These are phyloP conservation scores for Mycena vitilis DNA, from an alignment of 768 basidiomycete genomes.

Conservation along the genomic window DNA sequence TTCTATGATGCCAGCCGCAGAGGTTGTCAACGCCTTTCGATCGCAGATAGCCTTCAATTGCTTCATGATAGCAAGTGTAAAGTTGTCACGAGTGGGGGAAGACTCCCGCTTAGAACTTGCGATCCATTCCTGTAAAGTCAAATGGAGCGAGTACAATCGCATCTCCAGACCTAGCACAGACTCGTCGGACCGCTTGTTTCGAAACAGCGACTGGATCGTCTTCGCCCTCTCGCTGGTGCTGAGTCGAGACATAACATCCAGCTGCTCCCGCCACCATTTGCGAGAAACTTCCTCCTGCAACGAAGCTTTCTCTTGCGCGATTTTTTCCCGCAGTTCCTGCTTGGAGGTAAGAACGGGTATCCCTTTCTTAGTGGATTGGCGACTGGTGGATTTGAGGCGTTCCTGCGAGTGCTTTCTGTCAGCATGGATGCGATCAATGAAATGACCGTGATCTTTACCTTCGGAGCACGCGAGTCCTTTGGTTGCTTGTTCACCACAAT, in stretches of 20 bases:
- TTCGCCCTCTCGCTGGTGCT: slow-evolving; percentile 47
- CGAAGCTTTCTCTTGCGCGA: slow-evolving; percentile 57
- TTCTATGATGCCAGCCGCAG: slow-evolving; percentile 50
- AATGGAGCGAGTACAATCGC: slow-evolving; percentile 63
- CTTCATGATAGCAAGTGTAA: slow-evolving; percentile 59
- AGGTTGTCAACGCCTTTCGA: slow-evolving; percentile 48
- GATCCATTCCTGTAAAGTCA: slow-evolving; percentile 65
- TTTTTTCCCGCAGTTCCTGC: slow-evolving; percentile 57
- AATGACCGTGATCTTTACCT: slow-evolving; percentile 2
- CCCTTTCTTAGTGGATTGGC: slow-evolving; percentile 16
- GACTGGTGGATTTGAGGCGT: background rate
- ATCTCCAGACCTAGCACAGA: slow-evolving; percentile 62
- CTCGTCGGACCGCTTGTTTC: slow-evolving; percentile 58
- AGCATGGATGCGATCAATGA: background rate
- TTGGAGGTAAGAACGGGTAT: slow-evolving; percentile 31
- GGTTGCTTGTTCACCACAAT: slow-evolving; percentile 51
- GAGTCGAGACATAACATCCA: slow-evolving; percentile 52
- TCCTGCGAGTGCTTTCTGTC: slow-evolving; percentile 5
- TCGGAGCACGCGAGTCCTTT: slow-evolving; percentile 2
- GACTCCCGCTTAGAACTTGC: slow-evolving; percentile 54
- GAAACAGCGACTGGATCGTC: slow-evolving; percentile 51
- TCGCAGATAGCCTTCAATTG: slow-evolving; percentile 59
- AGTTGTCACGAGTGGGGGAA: slow-evolving; percentile 54
- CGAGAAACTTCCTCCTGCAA: slow-evolving; percentile 52
- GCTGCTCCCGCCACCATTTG: slow-evolving; percentile 66